Evolutionary conservation across 2,329 filamentous ascomycete genomes (phyloP).

Genomic region (Boeremia lycopersici): DNA sequence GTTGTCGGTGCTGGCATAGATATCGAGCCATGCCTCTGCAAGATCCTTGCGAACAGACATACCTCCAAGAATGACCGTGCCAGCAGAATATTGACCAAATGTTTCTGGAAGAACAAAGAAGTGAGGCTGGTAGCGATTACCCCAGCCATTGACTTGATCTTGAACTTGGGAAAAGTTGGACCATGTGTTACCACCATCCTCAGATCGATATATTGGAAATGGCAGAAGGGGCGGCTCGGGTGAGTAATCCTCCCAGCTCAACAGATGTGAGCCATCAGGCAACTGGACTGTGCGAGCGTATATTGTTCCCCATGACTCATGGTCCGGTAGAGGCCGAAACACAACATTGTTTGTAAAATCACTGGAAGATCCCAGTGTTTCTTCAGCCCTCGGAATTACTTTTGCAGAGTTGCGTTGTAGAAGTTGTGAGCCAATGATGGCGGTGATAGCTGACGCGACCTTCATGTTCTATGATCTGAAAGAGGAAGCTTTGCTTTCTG

Average conservation of each 20-base stretch:
- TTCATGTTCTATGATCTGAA: no score
- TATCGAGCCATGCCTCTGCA: slow-evolving; percentile 36
- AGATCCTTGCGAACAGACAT: slow-evolving; percentile 53
- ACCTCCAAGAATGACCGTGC: slow-evolving; percentile 50
- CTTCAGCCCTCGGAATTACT: no score
- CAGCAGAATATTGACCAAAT: slow-evolving; percentile 1
- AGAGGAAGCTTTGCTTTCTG: no score
- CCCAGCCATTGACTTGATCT: slow-evolving; percentile 66
- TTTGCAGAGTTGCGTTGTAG: no score
- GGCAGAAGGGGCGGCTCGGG: slow-evolving; percentile 36
- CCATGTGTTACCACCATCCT: slow-evolving; percentile 58
- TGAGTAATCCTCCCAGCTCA: neutral
- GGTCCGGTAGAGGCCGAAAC: no score
- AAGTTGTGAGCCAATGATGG: no score
- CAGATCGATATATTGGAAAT: slow-evolving; percentile 49
- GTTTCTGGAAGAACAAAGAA: neutral
- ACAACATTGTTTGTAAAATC: no score
- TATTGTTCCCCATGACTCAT: no score
- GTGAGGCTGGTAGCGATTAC: slow-evolving; percentile 58
- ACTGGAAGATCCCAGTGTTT: no score
- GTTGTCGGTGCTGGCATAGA: slow-evolving; percentile 4
- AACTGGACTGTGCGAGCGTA: no score
- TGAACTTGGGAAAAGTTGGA: slow-evolving; percentile 64
- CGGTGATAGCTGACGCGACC: no score
- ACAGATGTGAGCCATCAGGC: no score